Percentiles rank a stretch among this genome's conserved stretches.
Evolutionary conservation across 192 early-diverging fungal genomes (phyloP).

Genomic region (Rhizophagus sp.): DNA sequence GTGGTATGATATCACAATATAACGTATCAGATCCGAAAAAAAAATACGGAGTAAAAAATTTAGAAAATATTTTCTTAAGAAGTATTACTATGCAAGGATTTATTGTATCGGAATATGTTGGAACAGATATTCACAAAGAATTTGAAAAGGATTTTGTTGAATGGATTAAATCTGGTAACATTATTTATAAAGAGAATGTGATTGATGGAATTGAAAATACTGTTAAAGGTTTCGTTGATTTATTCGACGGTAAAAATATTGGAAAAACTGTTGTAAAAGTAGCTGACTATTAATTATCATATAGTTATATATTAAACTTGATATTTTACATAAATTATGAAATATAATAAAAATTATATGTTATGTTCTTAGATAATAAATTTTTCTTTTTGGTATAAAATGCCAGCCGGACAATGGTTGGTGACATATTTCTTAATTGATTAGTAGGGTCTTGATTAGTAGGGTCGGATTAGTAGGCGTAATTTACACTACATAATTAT

Average conservation of each 20-base stretch:
- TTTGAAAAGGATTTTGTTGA: constrained; percentile 33
- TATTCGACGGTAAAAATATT: constrained; percentile 70
- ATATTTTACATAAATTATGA: no score
- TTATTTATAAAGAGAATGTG: constrained; percentile 34
- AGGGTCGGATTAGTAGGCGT: no score
- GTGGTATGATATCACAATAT: constrained; percentile 80
- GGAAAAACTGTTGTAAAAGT: constrained; percentile 66
- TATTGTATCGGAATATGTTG: constrained; percentile 48
- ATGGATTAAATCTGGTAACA: constrained; percentile 37
- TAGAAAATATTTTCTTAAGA: constrained; percentile 55
- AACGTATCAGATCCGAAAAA: no score
- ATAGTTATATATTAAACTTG: no score
- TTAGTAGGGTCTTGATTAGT: no score
- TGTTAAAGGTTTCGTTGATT: constrained; percentile 57
- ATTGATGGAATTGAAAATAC: constrained; percentile 39
- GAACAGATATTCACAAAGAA: constrained; percentile 13
- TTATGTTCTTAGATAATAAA: no score
- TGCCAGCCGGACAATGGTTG: no score
- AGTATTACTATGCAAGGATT: constrained; percentile 63
- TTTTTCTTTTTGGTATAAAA: no score
- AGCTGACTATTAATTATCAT: constrained; percentile 15
- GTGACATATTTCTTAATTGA: no score
- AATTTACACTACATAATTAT: no score
- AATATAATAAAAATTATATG: no score
- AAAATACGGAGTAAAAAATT: constrained; percentile 65